Evolutionary conservation across 257 asterid species (phyloP).

Genomic region (Solanum pennellii): DNA sequence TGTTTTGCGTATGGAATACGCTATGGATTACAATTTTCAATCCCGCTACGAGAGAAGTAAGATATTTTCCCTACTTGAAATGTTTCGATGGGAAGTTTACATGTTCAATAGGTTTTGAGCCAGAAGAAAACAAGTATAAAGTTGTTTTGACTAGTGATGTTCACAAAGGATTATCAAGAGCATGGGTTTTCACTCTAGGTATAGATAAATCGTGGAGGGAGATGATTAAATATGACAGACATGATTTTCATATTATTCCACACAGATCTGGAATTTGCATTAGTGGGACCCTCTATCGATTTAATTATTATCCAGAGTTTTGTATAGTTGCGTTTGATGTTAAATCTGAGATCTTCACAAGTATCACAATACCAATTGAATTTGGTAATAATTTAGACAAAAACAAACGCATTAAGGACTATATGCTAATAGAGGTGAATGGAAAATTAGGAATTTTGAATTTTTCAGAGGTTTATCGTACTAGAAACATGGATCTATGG

Average conservation of each 20-base stretch:
- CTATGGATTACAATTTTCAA: not conserved
- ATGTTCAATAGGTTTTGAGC: not conserved
- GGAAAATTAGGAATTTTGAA: not conserved
- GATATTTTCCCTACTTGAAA: not conserved
- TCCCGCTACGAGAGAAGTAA: not conserved
- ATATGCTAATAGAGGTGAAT: not conserved
- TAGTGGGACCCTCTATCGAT: not conserved
- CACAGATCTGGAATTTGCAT: not conserved
- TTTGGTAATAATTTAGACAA: not conserved
- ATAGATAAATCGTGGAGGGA: not conserved
- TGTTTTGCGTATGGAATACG: not conserved
- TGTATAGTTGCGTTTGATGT: not conserved
- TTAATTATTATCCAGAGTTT: not conserved
- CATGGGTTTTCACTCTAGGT: not conserved
- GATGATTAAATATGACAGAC: not conserved
- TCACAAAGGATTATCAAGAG: not conserved
- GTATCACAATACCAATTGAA: not conserved
- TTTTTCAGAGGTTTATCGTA: rapidly evolving
- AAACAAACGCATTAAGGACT: not conserved
- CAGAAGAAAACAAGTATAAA: not conserved
- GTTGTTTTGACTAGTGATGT: not conserved
- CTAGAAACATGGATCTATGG: not conserved
- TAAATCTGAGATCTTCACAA: not conserved
- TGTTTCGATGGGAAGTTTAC: not conserved
- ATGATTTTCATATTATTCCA: not conserved